Conservation (phyloP, 805 yeast species). For the Naumovozyma castellii region DNA sequence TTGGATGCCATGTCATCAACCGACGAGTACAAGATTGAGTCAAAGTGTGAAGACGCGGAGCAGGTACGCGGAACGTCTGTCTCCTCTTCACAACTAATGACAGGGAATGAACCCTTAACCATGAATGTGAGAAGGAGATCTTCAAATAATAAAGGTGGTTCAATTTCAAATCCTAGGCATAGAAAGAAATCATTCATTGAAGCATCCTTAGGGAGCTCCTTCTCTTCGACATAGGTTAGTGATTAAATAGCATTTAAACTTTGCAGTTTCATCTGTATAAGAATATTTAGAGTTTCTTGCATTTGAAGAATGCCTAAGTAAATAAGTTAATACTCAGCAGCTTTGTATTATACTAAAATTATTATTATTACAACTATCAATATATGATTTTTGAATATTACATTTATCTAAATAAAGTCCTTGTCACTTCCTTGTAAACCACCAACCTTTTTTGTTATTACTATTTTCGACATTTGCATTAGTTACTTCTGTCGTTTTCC, state of each 20-base stretch:
- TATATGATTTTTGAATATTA: no score
- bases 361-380: no score
- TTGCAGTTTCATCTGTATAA: no score
- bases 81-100: background rate
- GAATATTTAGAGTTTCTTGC: no score
- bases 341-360: no score
- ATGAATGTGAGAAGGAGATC: background rate
- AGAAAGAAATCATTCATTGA: constrained; percentile 19
- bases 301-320: no score
- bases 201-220: constrained; percentile 15
- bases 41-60: background rate
- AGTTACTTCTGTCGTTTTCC: background rate
- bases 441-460: background rate
- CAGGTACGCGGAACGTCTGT: background rate
- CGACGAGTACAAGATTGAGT: no score
- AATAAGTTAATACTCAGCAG: no score
- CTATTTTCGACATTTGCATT: background rate
- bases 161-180: constrained; percentile 2
- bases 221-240: constrained; percentile 3
- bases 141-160: background rate
- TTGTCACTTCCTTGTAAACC: background rate
- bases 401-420: background rate
- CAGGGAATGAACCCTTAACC: background rate
- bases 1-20: constrained; percentile 17
- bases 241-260: no score